Conservation (phyloP, 345 rosid genomes). For the Syzygium jambos region DNA sequence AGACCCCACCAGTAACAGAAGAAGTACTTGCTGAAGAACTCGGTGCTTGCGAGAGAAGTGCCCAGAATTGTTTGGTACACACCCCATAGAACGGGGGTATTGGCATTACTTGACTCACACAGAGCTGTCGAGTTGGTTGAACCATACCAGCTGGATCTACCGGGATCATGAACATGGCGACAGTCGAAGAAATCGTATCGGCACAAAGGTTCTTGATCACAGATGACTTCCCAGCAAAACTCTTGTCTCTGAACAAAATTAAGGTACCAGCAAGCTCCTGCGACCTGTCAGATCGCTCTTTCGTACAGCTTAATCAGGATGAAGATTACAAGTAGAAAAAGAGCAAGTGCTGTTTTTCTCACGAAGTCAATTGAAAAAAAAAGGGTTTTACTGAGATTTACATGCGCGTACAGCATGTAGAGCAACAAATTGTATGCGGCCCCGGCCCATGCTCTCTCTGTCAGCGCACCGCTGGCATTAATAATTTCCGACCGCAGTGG, state of each 20-base stretch:
- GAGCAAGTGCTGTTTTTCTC: not conserved
- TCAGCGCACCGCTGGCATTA: constrained; percentile 15
- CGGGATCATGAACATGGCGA: not conserved
- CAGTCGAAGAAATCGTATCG: constrained; percentile 13
- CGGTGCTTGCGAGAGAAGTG: constrained; percentile 1
- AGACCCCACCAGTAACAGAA: constrained; percentile 30
- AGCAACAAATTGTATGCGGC: constrained; percentile 28
- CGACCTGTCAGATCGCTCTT: constrained; percentile 7
- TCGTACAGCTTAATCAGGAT: not conserved
- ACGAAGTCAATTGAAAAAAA: not conserved
- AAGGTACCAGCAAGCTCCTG: constrained; percentile 31
- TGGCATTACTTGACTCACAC: constrained; percentile 9
- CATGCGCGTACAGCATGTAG: constrained; percentile 28
- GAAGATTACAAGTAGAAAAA: not conserved
- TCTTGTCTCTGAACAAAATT: constrained; percentile 19
- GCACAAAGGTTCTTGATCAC: constrained; percentile 14
- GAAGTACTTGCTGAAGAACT: constrained; percentile 23
- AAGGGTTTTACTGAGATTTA: not conserved
- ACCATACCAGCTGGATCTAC: not conserved
- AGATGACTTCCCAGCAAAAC: constrained; percentile 20
- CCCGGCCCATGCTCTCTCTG: constrained; percentile 29
- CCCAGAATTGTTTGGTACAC: constrained; percentile 6
- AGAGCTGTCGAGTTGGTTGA: constrained; percentile 13
- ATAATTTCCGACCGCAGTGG: constrained; percentile 16
- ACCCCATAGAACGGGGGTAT: constrained; percentile 7